Base-by-base conservation (phyloP, 1,139 yeast genomes). In the Meyerozyma guilliermondii region DNA sequence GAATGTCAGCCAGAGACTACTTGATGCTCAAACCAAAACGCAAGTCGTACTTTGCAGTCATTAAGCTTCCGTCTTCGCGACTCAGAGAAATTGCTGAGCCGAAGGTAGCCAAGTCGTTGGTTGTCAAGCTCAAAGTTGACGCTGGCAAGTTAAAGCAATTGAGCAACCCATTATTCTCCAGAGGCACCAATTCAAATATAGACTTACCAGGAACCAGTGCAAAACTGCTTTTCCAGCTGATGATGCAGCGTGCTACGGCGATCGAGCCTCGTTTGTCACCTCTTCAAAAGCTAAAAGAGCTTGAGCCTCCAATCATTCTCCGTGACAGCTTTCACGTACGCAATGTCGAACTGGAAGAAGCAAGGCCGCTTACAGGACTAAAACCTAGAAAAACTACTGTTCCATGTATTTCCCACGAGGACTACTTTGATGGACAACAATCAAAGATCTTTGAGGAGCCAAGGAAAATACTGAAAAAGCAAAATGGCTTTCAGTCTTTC, bases 191-290 rank as follows among this genome's bases (percentile, higher is more conserved):
- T 9, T 7, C 20, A 26, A 4, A 13, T n/a, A 28, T 13, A 42
- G 27, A 18, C 24, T 7, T n/a, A 16, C n/a, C 14, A 7, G 33
- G 23, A 1, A 7, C 17, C 5, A 41, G 17, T 48, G 50, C 16
- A 45, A 41, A 22, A 39, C 47, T 38, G 46, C 49, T n/a, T 26
- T 61, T 63, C 42, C 53, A 51, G 23, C 46, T 55, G 31, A 62
- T 63, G 67, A 62, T 63, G 63, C 48, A 51, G 24, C 51, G 55
- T 26, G 55, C 63, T 3, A 43, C 55, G 3, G 51, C 54, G n/a
- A 46, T 41, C 26, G 40, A 50, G 2, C 46, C 50, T 3, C 62
- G 56, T 38, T 36, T 58, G 7, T 53, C 58, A 2, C 58, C 60
- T 3, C 45, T 58, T 7, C 65, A 58, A 42, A 58, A 55, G 37